Base-by-base conservation (phyloP, 2,329 filamentous ascomycete species). In the Fusarium concolor region DNA sequence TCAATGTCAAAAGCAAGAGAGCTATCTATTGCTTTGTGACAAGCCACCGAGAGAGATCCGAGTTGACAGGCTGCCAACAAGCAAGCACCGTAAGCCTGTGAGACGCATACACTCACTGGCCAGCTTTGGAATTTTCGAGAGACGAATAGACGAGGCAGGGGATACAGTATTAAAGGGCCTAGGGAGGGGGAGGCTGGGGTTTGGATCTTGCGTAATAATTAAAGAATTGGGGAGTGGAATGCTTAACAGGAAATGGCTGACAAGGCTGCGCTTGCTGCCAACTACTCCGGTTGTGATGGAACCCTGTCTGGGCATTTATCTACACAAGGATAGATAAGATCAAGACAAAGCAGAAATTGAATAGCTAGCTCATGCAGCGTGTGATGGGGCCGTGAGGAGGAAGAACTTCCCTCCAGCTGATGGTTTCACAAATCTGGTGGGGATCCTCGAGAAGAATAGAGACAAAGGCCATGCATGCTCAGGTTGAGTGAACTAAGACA, bases 21-120 rank as follows among this genome's bases (percentile, higher is more conserved):
- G 56, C 68, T 70, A 59, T 51, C 31, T 71, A 71, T 73, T 50
- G 68, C 71, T 61, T 52, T 70, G 62, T 69, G 56, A 53, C 68
- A 72, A 71, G 68, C 71, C 68, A 67, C 70, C 49, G 56, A 71
- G 54, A 62, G 59, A 52, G 51, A 62, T 68, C 53, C 58, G 58
- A 61, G 33, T 63, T 67, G 53, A 72, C 54, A 55, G 57, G 49
- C 65, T 52, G 43, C 53, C 62, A 43, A 24, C 10, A n/a, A 31
- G 49, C 37, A 59, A 64, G 59, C 31, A 58, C 59, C 35, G 20
- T 45, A 51, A 59, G 52, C 52, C 44, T 35, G 65, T 52, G 67
- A 60, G 59, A 54, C 45, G 46, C 38, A 62, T 65, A 47, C 46
- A 59, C 54, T 59, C 59, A 58, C 64, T 50, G 43, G 49, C 64